phyloP scores from a whole-genome alignment of 495 filamentous ascomycete genomes.

The Daldinia loculata region DNA sequence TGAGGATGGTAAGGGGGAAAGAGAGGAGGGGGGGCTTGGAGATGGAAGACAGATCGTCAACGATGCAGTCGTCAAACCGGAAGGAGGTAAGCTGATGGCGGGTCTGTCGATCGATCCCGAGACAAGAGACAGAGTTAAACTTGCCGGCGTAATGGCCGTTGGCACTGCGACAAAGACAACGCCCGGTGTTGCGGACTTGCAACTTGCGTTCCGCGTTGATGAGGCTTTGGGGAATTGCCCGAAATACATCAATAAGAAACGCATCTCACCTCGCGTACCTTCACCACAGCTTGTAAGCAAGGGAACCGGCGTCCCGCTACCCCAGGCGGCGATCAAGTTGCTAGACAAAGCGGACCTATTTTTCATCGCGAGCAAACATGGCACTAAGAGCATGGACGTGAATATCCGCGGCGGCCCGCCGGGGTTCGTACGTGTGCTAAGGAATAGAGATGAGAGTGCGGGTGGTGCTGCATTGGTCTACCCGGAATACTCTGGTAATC shows the following conservation, averaged over 20 bases:
- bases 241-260: conserved; percentile 82
- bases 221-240: conserved; percentile 82
- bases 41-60: conserved; percentile 18
- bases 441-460: conserved; percentile 58
- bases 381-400: conserved; percentile 77
- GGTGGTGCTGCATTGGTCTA: conserved; percentile 64
- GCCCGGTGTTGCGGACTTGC: conserved; percentile 59
- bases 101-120: conserved; percentile 74
- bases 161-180: conserved; percentile 52
- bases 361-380: conserved; percentile 74
- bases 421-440: conserved; percentile 74
- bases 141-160: conserved; percentile 69
- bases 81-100: conserved; percentile 58
- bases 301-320: conserved; percentile 42
- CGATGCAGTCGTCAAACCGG: conserved; percentile 45
- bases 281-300: conserved; percentile 60
- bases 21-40: conserved; percentile 40
- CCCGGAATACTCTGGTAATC: conserved; percentile 84
- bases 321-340: conserved; percentile 63
- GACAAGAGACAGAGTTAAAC: conserved; percentile 70
- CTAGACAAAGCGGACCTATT: conserved; percentile 75
- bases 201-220: conserved; percentile 71
- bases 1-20: conserved; percentile 50
- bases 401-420: conserved; percentile 80
- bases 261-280: conserved; percentile 63